These are phyloP conservation scores for Pythium vanterpoolii DNA, from an alignment of 352 stramenopile species.

Conservation along the genomic window DNA sequence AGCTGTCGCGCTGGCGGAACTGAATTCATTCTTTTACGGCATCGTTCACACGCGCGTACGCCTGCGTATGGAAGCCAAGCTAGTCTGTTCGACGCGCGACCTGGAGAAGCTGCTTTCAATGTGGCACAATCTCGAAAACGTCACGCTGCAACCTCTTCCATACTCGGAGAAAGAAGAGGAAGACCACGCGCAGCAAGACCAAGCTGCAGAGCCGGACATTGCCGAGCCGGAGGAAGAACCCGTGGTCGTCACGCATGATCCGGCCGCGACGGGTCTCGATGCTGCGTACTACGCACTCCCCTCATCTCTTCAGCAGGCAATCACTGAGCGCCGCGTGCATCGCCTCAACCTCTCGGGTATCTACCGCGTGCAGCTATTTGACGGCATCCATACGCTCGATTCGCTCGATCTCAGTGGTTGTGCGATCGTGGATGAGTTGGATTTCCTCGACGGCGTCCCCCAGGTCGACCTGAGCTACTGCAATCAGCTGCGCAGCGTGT, in stretches of 20 bases:
- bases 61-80: slow-evolving; percentile 35
- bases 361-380: slow-evolving; percentile 45
- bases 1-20: slow-evolving; percentile 46
- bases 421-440: slow-evolving; percentile 39
- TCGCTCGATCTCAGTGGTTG: slow-evolving; percentile 62
- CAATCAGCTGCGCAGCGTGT: slow-evolving; percentile 46
- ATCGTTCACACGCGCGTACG: slow-evolving; percentile 47
- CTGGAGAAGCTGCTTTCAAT: slow-evolving; percentile 27
- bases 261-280: slow-evolving; percentile 20
- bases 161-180: slow-evolving; percentile 1
- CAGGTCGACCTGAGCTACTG: slow-evolving; percentile 71
- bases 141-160: slow-evolving; percentile 54
- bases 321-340: slow-evolving; percentile 27
- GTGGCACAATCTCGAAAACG: slow-evolving; percentile 55
- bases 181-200: slow-evolving; percentile 1
- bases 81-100: slow-evolving; percentile 18
- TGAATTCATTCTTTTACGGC: slow-evolving; percentile 49
- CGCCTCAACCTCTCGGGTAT: slow-evolving; percentile 51
- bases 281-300: slow-evolving; percentile 29
- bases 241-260: slow-evolving; percentile 15
- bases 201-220: slow-evolving; percentile 2
- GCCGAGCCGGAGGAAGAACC: slow-evolving; percentile 14
- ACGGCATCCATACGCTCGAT: slow-evolving; percentile 42
- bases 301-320: slow-evolving; percentile 26
- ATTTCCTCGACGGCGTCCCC: slow-evolving; percentile 34